phyloP scores from a whole-genome alignment of 2,329 filamentous ascomycete genomes.

The Colletotrichum tofieldiae region DNA sequence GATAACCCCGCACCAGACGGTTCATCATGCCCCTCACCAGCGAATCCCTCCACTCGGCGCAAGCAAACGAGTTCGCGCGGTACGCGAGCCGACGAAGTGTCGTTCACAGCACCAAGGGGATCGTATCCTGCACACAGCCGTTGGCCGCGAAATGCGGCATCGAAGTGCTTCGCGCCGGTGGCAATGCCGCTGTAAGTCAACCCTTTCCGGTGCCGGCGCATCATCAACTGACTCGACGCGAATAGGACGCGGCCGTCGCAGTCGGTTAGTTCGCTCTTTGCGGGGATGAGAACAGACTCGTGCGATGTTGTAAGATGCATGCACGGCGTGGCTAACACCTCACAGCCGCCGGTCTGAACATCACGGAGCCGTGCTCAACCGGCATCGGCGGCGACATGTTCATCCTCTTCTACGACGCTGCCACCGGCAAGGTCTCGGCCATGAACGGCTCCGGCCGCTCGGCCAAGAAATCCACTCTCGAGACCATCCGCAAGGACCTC shows the following conservation, averaged over 20 bases:
- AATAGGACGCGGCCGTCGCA: conserved; percentile 93
- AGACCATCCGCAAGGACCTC: conserved; percentile 79
- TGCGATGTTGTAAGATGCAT: background rate
- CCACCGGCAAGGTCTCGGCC: conserved; percentile 84
- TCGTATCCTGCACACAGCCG: conserved; percentile 91
- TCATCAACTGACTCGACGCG: conserved; percentile 37
- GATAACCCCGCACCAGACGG: conserved; percentile 34
- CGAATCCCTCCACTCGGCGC: conserved; percentile 62
- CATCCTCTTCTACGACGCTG: conserved; percentile 90
- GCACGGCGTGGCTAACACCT: background rate
- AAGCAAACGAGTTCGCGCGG: conserved; percentile 68
- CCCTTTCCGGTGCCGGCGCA: background rate
- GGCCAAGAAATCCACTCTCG: conserved; percentile 77
- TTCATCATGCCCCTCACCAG: conserved; percentile 64
- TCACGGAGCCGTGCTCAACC: conserved; percentile 93
- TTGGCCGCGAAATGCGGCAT: conserved; percentile 91
- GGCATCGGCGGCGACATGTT: conserved; percentile 99
- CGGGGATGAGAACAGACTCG: background rate
- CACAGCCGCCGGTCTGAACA: conserved; percentile 88
- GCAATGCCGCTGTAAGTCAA: conserved; percentile 88
- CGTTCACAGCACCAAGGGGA: conserved; percentile 93
- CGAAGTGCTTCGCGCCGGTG: conserved; percentile 86
- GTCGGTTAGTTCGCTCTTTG: conserved; percentile 73
- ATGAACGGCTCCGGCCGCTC: conserved; percentile 95
- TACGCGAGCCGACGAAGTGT: conserved; percentile 90